Conservation (phyloP, 768 basidiomycete genomes). For the Suillus subaureus region DNA sequence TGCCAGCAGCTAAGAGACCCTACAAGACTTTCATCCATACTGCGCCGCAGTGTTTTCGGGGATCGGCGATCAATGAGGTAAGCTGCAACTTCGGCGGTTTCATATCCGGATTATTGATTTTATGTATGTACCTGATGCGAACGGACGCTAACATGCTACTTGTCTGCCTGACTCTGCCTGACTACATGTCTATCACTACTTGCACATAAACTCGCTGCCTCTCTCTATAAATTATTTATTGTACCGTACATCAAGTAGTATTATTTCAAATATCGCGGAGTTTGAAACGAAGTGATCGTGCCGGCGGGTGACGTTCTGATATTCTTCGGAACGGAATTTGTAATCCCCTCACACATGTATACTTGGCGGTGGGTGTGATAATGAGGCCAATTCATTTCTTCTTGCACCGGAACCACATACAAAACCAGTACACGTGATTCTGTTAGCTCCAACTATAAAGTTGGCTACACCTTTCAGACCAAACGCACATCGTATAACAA, state of each 20-base stretch:
- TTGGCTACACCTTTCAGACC: background rate
- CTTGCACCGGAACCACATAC: background rate
- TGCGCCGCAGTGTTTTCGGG: background rate
- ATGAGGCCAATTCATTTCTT: background rate
- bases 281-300: background rate
- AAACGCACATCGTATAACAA: conserved; percentile 5
- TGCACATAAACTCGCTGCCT: no score
- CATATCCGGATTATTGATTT: background rate
- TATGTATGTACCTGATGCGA: no score
- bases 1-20: background rate
- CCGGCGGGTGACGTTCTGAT: background rate
- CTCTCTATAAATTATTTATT: background rate
- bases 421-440: background rate
- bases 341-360: background rate
- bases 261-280: background rate
- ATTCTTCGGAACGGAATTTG: background rate
- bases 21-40: background rate
- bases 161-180: no score
- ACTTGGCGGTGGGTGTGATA: background rate
- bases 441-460: background rate
- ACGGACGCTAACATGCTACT: no score
- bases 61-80: background rate
- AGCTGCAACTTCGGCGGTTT: background rate
- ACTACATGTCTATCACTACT: no score
- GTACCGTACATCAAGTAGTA: no score